Base-by-base conservation (phyloP, 768 basidiomycete species). In the Russula virescens region DNA sequence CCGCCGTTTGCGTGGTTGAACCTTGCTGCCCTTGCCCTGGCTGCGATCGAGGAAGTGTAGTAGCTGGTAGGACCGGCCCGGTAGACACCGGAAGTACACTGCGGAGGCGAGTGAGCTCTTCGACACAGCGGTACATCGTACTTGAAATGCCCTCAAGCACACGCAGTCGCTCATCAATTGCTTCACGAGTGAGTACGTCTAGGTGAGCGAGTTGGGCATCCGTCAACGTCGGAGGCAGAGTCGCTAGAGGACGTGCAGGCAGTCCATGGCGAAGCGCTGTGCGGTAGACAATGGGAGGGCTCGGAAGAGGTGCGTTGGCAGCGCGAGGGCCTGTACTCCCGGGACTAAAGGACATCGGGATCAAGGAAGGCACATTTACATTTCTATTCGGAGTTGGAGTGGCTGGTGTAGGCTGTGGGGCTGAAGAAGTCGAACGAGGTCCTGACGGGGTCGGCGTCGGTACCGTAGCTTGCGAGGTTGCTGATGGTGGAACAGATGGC, bases 111-210 rank as follows among this genome's bases (percentile, higher is more conserved):
- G 87, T 81, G 64, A 97, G 78, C 68, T 97, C 91, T 66, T 89
- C 87, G 58, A 91, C 81, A 68, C 91, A 87, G 21, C 80, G 79
- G 70, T 83, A 83, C n/a, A 94, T 77, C 3, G 85, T 81, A 42
- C 78, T 78, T 43, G 92, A 90, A 43, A 95, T 87, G 19, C 84
- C 81, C 73, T 93, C 87, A 42, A 98, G 75, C 43, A 92, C 80
- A 47, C 84, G 79, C 64, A 98, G 73, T 58, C 92, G 82, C 68
- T 94, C 91, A 66, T 94, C 91, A 53, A 97, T 88, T 7, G 88
- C 88, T 66, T 90, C 88, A 58, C 89, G 78, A 28, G 90, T 91
- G 43, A 87, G 70, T 28, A 69, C 75, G 65, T 93, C 89, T 73
- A 93, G 75, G 21, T 78, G 73, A 19, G 79, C 75, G 14, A 94